These are phyloP conservation scores for Pseudogymnoascus sp. DNA, from an alignment of 2,329 filamentous ascomycete species.

Conservation along the genomic window DNA sequence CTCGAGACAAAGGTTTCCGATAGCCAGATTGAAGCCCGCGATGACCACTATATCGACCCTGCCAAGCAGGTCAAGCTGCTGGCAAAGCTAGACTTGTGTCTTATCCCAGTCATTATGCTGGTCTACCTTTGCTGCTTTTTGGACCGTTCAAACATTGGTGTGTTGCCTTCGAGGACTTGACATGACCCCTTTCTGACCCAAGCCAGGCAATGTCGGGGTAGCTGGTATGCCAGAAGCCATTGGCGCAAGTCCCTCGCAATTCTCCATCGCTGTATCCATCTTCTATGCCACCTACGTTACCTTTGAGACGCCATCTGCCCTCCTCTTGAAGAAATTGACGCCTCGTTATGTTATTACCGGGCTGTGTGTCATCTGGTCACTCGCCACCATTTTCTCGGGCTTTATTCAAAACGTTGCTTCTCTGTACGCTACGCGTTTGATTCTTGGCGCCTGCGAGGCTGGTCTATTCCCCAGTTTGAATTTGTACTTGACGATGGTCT, in stretches of 20 bases:
- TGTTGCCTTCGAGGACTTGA: slow-evolving; percentile 12
- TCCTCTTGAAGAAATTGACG: slow-evolving; percentile 40
- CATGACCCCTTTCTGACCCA: slow-evolving; percentile 1
- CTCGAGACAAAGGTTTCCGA: slow-evolving; percentile 8
- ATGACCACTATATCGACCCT: slow-evolving; percentile 31
- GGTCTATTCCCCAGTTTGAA: slow-evolving; percentile 33
- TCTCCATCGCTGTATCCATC: slow-evolving; percentile 32
- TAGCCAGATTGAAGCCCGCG: slow-evolving; percentile 1
- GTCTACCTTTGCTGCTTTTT: slow-evolving; percentile 48
- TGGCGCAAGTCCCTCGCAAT: slow-evolving; percentile 15
- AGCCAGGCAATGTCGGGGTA: slow-evolving; percentile 17
- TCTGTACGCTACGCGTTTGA: slow-evolving; percentile 34
- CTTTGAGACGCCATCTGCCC: slow-evolving; percentile 40
- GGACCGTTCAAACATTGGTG: slow-evolving; percentile 34
- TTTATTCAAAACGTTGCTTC: slow-evolving; percentile 36
- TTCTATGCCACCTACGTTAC: slow-evolving; percentile 46
- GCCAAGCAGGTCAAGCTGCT: slow-evolving; percentile 39
- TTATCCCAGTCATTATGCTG: slow-evolving; percentile 40
- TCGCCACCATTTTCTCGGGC: slow-evolving; percentile 31
- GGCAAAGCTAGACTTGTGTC: slow-evolving; percentile 38
- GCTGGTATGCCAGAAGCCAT: slow-evolving; percentile 17
- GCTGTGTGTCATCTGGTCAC: slow-evolving; percentile 30
- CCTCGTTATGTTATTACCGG: slow-evolving; percentile 35
- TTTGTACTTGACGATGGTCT: slow-evolving; percentile 45
- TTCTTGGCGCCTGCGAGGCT: not conserved